Evolutionary conservation across 305 asterid genomes (phyloP).

Genomic region (Nicotiana rustica): DNA sequence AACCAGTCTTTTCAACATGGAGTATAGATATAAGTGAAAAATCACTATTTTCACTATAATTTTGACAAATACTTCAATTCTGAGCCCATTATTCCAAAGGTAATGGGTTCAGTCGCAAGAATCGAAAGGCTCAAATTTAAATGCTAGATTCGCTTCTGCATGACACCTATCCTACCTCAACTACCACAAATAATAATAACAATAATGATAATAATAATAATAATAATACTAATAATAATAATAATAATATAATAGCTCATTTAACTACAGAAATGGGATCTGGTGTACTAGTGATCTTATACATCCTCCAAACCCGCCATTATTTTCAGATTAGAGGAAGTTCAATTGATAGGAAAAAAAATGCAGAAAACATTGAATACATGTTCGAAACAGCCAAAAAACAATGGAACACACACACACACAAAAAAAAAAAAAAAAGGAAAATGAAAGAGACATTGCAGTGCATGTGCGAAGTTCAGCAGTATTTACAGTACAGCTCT

Average conservation of each 20-base stretch:
- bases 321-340: background rate
- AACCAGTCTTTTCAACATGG: background rate
- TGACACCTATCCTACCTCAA: background rate
- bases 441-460: background rate
- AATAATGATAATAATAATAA: background rate
- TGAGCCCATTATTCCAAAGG: background rate
- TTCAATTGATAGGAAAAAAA: background rate
- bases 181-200: background rate
- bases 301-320: background rate
- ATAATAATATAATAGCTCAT: background rate
- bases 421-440: too few relatives aligned
- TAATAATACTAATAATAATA: background rate
- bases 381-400: background rate
- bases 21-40: background rate
- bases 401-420: too few relatives aligned
- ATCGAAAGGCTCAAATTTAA: background rate
- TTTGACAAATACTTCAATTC: background rate
- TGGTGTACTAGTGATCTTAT: background rate
- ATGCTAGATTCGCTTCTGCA: background rate
- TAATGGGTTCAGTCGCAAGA: background rate
- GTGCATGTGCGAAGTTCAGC: background rate
- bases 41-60: background rate
- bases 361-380: background rate
- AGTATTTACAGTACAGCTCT: background rate
- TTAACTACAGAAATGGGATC: constrained; percentile 8